Evolutionary conservation across 352 stramenopile species (phyloP), one percentile per base, ranked within the genome.

Genomic region (Thalassiosira hispida): DNA sequence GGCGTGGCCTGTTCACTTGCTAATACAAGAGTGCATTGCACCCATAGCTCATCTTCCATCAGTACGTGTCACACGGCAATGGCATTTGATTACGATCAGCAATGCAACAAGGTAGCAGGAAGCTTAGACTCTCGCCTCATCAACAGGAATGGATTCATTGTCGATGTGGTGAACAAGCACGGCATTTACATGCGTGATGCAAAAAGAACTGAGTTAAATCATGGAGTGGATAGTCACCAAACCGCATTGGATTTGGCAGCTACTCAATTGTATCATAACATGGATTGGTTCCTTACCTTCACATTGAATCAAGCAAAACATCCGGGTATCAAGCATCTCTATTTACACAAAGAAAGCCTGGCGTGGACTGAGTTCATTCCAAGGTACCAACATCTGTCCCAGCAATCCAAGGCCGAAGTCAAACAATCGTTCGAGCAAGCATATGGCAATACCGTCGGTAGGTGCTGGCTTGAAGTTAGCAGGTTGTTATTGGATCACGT

Each of bases 201-300:
- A 23, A 29, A 61, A 31, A 16, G 20, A 33, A 57, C 40, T 31
- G 64, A n/a, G 14, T 11, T 46, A 12, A 25, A 40, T 8, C 40
- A 81, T 38, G 38, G 52, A 53, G 63, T 74, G 12, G 72, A 81
- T 60, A 69, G 51, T 52, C 63, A 68, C 27, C 72, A 81, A 38
- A 31, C 44, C 16, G 72, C 64, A 23, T 23, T 81, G 23, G 46
- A 81, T 44, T 49, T 81, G 18, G 52, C 62, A 20, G 72, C 62
- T 8, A 61, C 72, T 23, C 42, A 61, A 27, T 18, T 3, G 35
- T 62, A 40, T 46, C n/a, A 61, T 55, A 31, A 51, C 8, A 63
- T 68, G 3, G 62, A 81, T 51, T 56, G n/a, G 11, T 81, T 81
- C 35, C 8, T 70, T 5, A 81, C 72, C 4, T 70, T 81, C 16